Evolutionary conservation across 2,329 filamentous ascomycete genomes (phyloP), one percentile per base, ranked within the genome.

Genomic region (Triangularia setosa): DNA sequence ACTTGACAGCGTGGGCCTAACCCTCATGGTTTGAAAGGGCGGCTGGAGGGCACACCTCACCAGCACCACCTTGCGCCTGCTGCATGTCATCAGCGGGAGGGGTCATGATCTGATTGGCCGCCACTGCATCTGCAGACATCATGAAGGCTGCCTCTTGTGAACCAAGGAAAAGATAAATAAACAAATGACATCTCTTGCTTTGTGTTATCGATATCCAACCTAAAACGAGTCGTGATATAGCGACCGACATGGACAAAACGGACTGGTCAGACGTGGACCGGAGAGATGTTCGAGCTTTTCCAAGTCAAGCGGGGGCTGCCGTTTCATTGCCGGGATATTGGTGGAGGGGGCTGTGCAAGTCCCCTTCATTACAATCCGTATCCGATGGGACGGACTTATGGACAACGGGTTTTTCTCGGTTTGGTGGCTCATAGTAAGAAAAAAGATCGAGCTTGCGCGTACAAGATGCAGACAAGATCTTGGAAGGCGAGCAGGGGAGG

Each of bases 251-350:
- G 33, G 33, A 40, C 33, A 40, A 40, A 40, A 40, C 33, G 14
- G 33, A 48, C 18, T 48, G 18, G 18, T 48, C n/a, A 48, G 40
- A 55, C 16, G 23, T 55, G 52, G 52, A 55, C 23, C 52, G 40
- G 40, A 33, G 35, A 52, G 35, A 4, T 40, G 9, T 44, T 44
- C 6, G 56, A 23, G 18, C 56, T 23, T 28, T 44, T 27, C 14
- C 18, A 28, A 25, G 54, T 16, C n/a, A n/a, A n/a, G 33, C 33
- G 44, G 35, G 23, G 44, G 12, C 35, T 60, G 40, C 28, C 35
- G 58, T 60, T 60, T 60, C 58, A 60, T 60, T 60, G 58, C 40
- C 58, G 40, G 58, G 58, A 60, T 27, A 60, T 60, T 60, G 35
- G 35, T 44, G 48, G 58, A 60, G 58, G 58, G 58, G 58, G 58